These are phyloP conservation scores for Metschnikowia henanensis DNA, from an alignment of 805 yeast species.

Conservation along the genomic window DNA sequence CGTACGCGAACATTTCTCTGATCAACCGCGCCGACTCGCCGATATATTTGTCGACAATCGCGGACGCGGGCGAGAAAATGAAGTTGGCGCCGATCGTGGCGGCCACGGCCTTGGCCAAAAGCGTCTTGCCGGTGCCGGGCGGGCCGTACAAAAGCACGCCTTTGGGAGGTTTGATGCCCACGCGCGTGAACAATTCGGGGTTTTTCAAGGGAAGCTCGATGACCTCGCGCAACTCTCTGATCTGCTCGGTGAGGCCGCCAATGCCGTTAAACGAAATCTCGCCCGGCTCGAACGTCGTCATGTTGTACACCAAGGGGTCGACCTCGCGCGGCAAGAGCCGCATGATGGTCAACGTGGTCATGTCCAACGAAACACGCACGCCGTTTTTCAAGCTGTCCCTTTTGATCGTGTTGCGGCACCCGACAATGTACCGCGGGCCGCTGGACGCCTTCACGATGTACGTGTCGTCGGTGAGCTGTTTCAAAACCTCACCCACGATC, in stretches of 20 bases:
- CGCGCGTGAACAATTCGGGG: slow-evolving; percentile 93
- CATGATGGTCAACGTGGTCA: slow-evolving; percentile 98
- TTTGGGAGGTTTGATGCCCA: slow-evolving; percentile 98
- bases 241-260: slow-evolving; percentile 96
- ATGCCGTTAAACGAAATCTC: slow-evolving; percentile 92
- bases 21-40: slow-evolving; percentile 97
- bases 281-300: slow-evolving; percentile 98
- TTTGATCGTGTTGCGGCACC: slow-evolving; percentile 91
- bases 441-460: slow-evolving; percentile 95
- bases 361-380: slow-evolving; percentile 93
- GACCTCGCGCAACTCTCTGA: slow-evolving; percentile 94
- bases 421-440: slow-evolving; percentile 97
- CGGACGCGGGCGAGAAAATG: slow-evolving; percentile 97
- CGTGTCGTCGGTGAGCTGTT: slow-evolving; percentile 91
- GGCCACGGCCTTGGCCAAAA: slow-evolving; percentile 96
- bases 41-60: slow-evolving; percentile 95
- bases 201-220: slow-evolving; percentile 96
- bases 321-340: slow-evolving; percentile 96
- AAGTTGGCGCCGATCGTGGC: slow-evolving; percentile 98
- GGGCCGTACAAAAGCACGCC: slow-evolving; percentile 97
- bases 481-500: slow-evolving; percentile 94
- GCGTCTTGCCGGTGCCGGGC: slow-evolving; percentile 97
- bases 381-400: slow-evolving; percentile 85
- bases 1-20: slow-evolving; percentile 97
- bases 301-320: slow-evolving; percentile 95